Percentiles rank a stretch among this genome's conserved stretches.
phyloP scores from a whole-genome alignment of 1,284 basidiomycete genomes.

The Ganoderma lingzhi region DNA sequence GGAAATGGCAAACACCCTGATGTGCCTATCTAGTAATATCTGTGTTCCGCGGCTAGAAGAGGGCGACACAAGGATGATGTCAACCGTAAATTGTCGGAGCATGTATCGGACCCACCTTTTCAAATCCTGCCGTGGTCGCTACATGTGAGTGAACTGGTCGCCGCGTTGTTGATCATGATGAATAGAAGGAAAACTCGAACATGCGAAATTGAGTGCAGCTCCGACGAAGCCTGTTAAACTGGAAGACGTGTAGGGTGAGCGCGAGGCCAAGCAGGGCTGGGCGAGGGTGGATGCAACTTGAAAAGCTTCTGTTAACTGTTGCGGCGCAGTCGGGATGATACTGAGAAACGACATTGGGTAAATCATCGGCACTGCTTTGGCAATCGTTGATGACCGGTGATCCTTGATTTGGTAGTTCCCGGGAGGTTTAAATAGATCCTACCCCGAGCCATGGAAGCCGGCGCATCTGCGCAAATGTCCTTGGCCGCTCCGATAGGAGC shows the following conservation, averaged over 20 bases:
- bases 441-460: background rate
- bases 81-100: background rate
- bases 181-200: background rate
- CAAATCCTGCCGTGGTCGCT: background rate
- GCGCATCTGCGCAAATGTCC: too few species aligned
- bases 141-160: background rate
- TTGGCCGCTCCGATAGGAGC: too few species aligned
- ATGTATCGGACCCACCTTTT: background rate
- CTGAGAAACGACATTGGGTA: background rate
- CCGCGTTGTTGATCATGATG: background rate
- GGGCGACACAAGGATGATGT: background rate
- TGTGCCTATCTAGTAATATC: background rate
- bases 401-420: background rate
- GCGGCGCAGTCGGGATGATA: background rate
- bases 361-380: background rate
- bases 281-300: background rate
- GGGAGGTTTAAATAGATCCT: background rate
- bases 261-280: background rate
- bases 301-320: background rate
- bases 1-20: background rate
- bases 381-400: background rate
- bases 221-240: background rate
- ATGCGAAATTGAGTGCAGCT: background rate
- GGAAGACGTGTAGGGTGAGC: background rate
- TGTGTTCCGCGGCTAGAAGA: slow-evolving; percentile 3